Percentiles rank a stretch among this genome's conserved stretches.
Evolutionary conservation across 164 flowering plant species (phyloP).

Genomic region (Protea cynaroides): DNA sequence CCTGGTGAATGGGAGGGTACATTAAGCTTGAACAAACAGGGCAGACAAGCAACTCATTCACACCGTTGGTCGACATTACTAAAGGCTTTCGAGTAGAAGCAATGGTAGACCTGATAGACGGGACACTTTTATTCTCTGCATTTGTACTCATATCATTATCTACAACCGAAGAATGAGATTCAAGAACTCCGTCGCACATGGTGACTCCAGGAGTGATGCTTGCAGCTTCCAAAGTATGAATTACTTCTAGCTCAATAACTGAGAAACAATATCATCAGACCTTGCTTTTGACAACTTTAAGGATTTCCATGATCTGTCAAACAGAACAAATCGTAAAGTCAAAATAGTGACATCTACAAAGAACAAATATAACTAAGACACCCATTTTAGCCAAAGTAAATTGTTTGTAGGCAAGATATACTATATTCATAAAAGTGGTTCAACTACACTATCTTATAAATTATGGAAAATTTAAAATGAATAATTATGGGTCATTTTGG

Average conservation of each 20-base stretch:
- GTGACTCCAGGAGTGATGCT: constrained; percentile 62
- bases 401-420: too few relatives aligned
- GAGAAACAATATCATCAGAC: not conserved
- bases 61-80: constrained; percentile 45
- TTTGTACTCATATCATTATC: constrained; percentile 34
- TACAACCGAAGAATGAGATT: constrained; percentile 27
- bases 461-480: too few relatives aligned
- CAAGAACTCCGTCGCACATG: constrained; percentile 45
- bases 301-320: constrained; percentile 13
- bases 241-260: not conserved
- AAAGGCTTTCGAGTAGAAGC: constrained; percentile 36
- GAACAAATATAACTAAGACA: too few relatives aligned
- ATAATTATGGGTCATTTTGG: too few relatives aligned
- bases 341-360: too few relatives aligned
- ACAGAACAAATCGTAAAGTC: not conserved
- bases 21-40: constrained; percentile 58
- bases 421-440: too few relatives aligned
- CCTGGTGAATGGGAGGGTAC: constrained; percentile 86
- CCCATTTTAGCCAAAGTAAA: too few relatives aligned
- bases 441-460: too few relatives aligned
- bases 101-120: constrained; percentile 19
- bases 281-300: not conserved
- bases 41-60: constrained; percentile 70
- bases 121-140: constrained; percentile 19
- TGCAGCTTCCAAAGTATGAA: not conserved